phyloP scores from a whole-genome alignment of 1,139 yeast species.

The Yamadazyma triangularis region DNA sequence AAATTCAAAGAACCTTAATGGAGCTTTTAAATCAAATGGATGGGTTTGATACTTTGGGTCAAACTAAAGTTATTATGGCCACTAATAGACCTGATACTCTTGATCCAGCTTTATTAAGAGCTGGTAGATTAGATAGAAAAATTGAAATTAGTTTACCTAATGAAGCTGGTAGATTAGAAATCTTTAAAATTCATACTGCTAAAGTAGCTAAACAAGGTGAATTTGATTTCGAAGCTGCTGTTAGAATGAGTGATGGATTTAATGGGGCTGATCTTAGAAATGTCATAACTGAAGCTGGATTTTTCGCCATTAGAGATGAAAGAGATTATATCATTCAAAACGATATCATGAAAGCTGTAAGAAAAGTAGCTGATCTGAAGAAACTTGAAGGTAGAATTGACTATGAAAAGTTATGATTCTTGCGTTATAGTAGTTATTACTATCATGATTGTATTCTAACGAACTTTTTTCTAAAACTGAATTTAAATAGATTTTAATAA shows the following conservation, averaged over 20 bases:
- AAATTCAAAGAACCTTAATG: constrained; percentile 97
- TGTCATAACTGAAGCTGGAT: constrained; percentile 98
- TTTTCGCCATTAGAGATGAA: constrained; percentile 96
- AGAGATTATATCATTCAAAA: constrained; percentile 91
- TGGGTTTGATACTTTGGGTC: constrained; percentile 96
- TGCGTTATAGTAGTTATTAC: constrained; percentile 2
- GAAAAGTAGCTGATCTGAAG: constrained; percentile 96
- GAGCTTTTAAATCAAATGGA: constrained; percentile 98
- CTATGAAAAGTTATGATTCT: constrained; percentile 70
- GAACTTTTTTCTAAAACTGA: constrained; percentile 2
- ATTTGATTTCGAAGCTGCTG: constrained; percentile 94
- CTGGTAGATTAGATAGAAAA: constrained; percentile 97
- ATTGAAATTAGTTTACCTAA: constrained; percentile 96
- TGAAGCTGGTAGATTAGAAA: constrained; percentile 92
- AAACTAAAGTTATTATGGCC: constrained; percentile 98
- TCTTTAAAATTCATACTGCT: constrained; percentile 89
- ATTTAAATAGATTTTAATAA: background rate
- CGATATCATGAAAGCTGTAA: constrained; percentile 95
- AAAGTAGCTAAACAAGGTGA: constrained; percentile 91
- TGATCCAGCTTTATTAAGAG: constrained; percentile 98
- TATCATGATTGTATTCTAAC: background rate
- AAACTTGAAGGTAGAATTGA: constrained; percentile 95
- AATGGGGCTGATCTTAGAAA: constrained; percentile 99
- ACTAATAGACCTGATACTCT: constrained; percentile 98
- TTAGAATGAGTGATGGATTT: constrained; percentile 97